Conservation (phyloP, 139 green algal species). For the Chlorella sorokiniana region DNA sequence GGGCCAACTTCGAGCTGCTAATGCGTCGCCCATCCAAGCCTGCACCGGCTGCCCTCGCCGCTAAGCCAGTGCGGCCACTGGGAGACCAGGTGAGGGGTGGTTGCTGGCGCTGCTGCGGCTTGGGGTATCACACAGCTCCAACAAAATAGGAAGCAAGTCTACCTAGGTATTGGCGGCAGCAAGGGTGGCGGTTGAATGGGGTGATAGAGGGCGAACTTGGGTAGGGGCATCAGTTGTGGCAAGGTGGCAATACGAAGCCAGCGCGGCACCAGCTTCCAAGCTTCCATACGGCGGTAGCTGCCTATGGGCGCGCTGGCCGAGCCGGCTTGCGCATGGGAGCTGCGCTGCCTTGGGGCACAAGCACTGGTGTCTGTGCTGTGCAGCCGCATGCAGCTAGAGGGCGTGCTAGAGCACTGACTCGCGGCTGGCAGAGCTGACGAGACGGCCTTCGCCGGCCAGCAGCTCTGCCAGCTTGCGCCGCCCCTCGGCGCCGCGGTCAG, state of each 20-base stretch:
- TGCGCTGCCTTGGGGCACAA: too few relatives aligned
- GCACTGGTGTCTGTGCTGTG: background rate
- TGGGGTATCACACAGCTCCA: too few relatives aligned
- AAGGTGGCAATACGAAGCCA: too few relatives aligned
- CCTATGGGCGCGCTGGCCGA: too few relatives aligned
- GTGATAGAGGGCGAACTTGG: too few relatives aligned
- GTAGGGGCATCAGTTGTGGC: too few relatives aligned
- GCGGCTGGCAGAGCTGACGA: slow-evolving; percentile 47
- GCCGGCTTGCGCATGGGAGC: too few relatives aligned
- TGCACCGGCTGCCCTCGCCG: background rate
- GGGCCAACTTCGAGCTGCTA: slow-evolving; percentile 12
- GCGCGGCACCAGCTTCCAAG: too few relatives aligned
- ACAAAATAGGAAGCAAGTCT: background rate
- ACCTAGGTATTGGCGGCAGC: too few relatives aligned
- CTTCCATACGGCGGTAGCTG: background rate
- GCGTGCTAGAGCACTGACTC: slow-evolving; percentile 9
- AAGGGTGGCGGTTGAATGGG: too few relatives aligned
- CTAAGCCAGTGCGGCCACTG: background rate
- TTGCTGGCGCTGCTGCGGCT: background rate
- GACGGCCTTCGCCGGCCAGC: slow-evolving; percentile 30
- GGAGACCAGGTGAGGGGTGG: background rate
- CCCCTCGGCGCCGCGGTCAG: slow-evolving; percentile 55
- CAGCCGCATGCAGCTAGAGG: background rate
- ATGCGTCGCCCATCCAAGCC: background rate
- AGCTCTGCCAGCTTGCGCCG: slow-evolving; percentile 50